These are phyloP conservation scores for Xylaria longipes DNA, from an alignment of 495 filamentous ascomycete species.

Conservation along the genomic window DNA sequence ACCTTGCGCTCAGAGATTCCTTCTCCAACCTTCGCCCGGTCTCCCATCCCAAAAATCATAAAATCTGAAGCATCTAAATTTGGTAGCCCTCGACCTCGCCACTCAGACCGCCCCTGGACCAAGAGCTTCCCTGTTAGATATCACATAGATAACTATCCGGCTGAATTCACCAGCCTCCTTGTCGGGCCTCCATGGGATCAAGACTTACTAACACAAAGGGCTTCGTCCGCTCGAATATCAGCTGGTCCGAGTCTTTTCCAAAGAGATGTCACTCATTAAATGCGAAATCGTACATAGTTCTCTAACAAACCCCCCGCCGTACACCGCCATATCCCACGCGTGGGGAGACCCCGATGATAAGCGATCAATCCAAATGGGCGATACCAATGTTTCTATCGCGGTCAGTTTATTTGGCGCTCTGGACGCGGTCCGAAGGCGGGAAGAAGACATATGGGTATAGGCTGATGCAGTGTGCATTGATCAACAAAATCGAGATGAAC, in stretches of 20 bases:
- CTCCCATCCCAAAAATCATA: background rate
- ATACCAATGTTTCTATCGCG: constrained; percentile 24
- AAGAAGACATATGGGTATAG: constrained; percentile 18
- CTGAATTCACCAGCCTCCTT: background rate
- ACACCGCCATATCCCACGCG: background rate
- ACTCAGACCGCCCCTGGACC: background rate
- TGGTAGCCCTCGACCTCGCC: background rate
- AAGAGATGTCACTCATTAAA: background rate
- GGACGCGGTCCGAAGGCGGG: constrained; percentile 25
- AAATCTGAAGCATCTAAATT: background rate
- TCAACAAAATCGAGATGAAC: constrained; percentile 32
- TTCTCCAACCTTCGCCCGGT: background rate
- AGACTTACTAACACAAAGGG: background rate
- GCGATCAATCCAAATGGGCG: background rate
- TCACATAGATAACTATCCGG: background rate
- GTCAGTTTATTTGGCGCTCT: constrained; percentile 32
- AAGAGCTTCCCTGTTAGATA: background rate
- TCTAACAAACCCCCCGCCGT: background rate
- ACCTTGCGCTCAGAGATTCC: background rate
- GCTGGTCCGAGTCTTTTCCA: background rate
- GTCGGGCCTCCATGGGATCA: background rate
- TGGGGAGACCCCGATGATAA: constrained; percentile 9
- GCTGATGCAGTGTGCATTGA: constrained; percentile 44
- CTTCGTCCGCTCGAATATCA: background rate
- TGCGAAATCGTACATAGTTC: background rate